A percentile compares a stretch with the other conserved stretches of the same genome.
Conservation (phyloP, 2,329 filamentous ascomycete genomes). For the Colletotrichum sp. region DNA sequence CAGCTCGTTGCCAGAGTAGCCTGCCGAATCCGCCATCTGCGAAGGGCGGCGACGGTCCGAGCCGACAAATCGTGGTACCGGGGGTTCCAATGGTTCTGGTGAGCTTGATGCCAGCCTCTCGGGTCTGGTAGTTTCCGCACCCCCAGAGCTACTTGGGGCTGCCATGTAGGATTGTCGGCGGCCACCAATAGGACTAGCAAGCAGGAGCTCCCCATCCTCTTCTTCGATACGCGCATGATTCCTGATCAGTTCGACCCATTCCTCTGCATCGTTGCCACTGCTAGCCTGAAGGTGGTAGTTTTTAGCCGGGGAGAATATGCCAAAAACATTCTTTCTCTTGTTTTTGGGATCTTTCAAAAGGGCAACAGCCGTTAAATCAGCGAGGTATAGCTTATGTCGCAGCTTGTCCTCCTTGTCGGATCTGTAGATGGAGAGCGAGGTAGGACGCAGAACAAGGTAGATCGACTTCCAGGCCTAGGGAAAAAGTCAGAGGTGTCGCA, state of each 20-base stretch:
- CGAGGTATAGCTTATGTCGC: constrained; percentile 84
- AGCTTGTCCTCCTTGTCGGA: constrained; percentile 88
- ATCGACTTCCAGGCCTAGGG: constrained; percentile 84
- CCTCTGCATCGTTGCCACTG: constrained; percentile 74
- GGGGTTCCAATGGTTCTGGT: constrained; percentile 58
- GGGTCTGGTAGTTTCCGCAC: not conserved
- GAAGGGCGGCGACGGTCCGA: constrained; percentile 56
- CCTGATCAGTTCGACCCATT: constrained; percentile 86
- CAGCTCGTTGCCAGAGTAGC: constrained; percentile 66
- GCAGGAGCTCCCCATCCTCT: constrained; percentile 82
- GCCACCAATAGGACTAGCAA: constrained; percentile 68
- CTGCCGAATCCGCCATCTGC: constrained; percentile 67
- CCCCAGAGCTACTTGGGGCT: not conserved
- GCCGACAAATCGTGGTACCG: constrained; percentile 35
- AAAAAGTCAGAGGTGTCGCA: not conserved
- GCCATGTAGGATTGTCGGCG: constrained; percentile 49
- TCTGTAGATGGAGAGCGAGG: constrained; percentile 91
- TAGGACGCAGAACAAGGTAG: constrained; percentile 88
- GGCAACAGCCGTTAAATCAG: constrained; percentile 89
- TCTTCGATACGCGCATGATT: constrained; percentile 83
- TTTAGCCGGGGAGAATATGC: constrained; percentile 85
- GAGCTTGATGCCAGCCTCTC: constrained; percentile 58
- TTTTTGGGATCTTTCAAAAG: constrained; percentile 88
- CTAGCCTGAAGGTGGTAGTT: constrained; percentile 90
- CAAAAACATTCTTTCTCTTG: constrained; percentile 86